phyloP scores from a whole-genome alignment of 2,329 filamentous ascomycete species.

The Rutstroemia sydowiana region DNA sequence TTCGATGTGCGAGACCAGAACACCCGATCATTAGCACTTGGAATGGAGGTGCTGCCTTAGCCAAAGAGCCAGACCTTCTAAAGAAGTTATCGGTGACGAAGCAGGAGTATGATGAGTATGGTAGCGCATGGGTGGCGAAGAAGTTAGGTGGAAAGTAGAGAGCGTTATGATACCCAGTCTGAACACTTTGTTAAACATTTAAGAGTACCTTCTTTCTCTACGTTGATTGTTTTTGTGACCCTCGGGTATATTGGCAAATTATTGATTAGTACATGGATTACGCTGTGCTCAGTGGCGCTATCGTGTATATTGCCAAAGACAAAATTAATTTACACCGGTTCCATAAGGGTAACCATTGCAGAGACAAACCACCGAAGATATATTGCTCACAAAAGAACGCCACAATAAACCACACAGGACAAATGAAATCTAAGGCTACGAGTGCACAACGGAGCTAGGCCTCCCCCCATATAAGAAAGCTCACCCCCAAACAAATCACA shows the following conservation, averaged over 20 bases:
- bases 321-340: too few relatives aligned
- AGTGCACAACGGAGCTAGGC: too few relatives aligned
- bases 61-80: constrained; percentile 56
- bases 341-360: too few relatives aligned
- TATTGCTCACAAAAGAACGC: too few relatives aligned
- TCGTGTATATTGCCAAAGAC: too few relatives aligned
- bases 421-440: too few relatives aligned
- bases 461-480: too few relatives aligned
- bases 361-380: too few relatives aligned
- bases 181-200: background rate
- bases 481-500: too few relatives aligned
- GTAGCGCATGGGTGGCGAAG: constrained; percentile 64
- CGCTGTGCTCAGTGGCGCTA: too few relatives aligned
- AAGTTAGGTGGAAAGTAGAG: constrained; percentile 50
- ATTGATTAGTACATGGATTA: background rate
- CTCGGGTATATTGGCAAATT: background rate
- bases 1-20: constrained; percentile 61
- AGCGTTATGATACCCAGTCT: background rate
- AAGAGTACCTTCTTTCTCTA: background rate
- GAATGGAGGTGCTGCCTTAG: constrained; percentile 75
- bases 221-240: background rate
- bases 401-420: too few relatives aligned
- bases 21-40: constrained; percentile 78
- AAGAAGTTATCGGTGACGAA: constrained; percentile 69
- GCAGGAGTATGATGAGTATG: constrained; percentile 84